phyloP scores from a whole-genome alignment of 164 flowering plant genomes.

The Liriodendron chinense region DNA sequence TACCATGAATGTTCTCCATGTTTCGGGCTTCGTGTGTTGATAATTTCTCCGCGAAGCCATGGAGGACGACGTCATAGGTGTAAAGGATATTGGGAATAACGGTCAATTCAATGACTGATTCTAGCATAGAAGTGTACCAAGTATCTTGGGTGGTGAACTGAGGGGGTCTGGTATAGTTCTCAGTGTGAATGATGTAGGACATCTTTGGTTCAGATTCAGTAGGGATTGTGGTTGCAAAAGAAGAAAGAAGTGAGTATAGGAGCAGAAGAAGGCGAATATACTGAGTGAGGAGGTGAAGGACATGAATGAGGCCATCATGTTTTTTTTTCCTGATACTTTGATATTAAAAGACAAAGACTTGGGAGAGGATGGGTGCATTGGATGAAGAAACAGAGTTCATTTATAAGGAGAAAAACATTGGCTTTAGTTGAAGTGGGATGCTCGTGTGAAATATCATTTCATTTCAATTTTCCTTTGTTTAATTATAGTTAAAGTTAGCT shows the following conservation, averaged over 20 bases:
- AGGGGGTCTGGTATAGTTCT: not conserved
- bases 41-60: slow-evolving; percentile 6
- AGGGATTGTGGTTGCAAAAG: not conserved
- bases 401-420: not conserved
- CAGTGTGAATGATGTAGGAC: slow-evolving; percentile 5
- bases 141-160: not conserved
- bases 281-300: not conserved
- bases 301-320: not conserved
- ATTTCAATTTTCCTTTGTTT: too few species aligned
- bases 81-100: not conserved
- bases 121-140: slow-evolving; percentile 1
- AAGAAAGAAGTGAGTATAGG: not conserved
- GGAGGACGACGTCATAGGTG: not conserved
- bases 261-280: not conserved
- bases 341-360: not conserved
- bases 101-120: not conserved
- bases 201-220: not conserved
- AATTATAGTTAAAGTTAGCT: too few species aligned
- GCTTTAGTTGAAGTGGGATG: not conserved
- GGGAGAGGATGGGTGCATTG: not conserved
- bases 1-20: not conserved
- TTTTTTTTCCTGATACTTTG: not conserved
- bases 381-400: not conserved
- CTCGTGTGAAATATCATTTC: too few species aligned
- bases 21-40: slow-evolving; percentile 1